Percentiles rank a stretch among this genome's conserved stretches.
Evolutionary conservation across 2,329 filamentous ascomycete genomes (phyloP).

Genomic region (Pseudogymnoascus verrucosus): DNA sequence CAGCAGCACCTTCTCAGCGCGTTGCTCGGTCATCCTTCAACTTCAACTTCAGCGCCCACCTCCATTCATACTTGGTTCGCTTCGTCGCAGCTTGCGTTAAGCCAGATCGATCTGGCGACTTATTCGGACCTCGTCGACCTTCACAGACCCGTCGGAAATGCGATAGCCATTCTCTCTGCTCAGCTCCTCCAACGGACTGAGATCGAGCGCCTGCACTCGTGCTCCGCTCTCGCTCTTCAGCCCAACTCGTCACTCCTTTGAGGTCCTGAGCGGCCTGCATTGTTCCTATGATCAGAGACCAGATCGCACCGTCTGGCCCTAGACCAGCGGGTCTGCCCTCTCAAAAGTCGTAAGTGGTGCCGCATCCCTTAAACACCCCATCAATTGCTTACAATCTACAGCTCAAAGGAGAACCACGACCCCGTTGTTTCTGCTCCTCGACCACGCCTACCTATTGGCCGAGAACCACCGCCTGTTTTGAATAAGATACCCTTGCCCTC

Average conservation of each 20-base stretch:
- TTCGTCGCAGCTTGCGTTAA: conserved; percentile 4
- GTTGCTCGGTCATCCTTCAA: not conserved
- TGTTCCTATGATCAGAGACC: conserved; percentile 44
- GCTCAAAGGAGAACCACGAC: conserved; percentile 24
- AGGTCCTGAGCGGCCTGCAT: conserved; percentile 9
- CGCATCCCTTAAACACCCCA: conserved; percentile 13
- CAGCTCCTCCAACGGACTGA: conserved; percentile 13
- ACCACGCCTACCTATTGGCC: conserved; percentile 19
- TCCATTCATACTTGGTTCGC: not conserved
- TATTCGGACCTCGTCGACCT: not conserved
- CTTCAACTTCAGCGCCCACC: not conserved
- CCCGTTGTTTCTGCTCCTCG: conserved; percentile 14
- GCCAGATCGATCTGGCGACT: conserved; percentile 1
- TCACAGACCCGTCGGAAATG: conserved; percentile 9
- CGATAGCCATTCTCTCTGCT: conserved; percentile 9
- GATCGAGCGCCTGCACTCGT: not conserved
- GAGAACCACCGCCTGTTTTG: conserved; percentile 50
- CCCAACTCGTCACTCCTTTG: not conserved
- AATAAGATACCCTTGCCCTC: conserved; percentile 57
- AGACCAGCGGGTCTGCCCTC: conserved; percentile 51
- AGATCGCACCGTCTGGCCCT: conserved; percentile 50
- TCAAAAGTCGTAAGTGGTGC: conserved; percentile 42
- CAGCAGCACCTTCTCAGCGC: conserved; percentile 1
- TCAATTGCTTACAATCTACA: conserved; percentile 14
- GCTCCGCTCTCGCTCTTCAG: not conserved